phyloP scores from a whole-genome alignment of 2,329 filamentous ascomycete species.

The Cylindrodendrum hubeiense region DNA sequence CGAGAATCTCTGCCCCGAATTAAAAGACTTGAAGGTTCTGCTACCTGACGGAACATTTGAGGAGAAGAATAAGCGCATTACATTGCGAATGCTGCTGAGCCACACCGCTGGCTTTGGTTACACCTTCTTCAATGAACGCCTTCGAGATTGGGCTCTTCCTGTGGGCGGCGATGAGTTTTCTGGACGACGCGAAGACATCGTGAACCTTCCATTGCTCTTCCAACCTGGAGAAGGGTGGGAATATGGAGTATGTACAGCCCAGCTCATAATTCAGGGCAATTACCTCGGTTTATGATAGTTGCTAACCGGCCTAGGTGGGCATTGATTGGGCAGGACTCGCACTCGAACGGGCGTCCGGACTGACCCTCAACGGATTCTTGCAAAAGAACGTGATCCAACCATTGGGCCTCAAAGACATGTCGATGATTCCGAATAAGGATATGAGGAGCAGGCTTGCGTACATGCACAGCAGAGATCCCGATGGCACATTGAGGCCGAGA shows the following conservation, averaged over 20 bases:
- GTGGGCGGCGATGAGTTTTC: slow-evolving; percentile 69
- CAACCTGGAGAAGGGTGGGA: slow-evolving; percentile 74
- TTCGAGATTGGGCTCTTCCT: slow-evolving; percentile 62
- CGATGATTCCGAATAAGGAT: slow-evolving; percentile 66
- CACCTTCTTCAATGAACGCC: slow-evolving; percentile 63
- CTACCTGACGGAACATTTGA: slow-evolving; percentile 52
- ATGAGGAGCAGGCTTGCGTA: slow-evolving; percentile 68
- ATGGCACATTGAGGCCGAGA: slow-evolving; percentile 54
- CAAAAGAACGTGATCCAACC: slow-evolving; percentile 61
- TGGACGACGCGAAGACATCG: slow-evolving; percentile 62
- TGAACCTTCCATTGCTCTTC: slow-evolving; percentile 68
- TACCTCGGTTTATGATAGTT: background rate
- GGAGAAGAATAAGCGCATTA: slow-evolving; percentile 63
- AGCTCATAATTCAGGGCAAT: background rate
- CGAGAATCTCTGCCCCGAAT: slow-evolving; percentile 62
- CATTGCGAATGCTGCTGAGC: slow-evolving; percentile 68
- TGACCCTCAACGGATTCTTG: slow-evolving; percentile 62
- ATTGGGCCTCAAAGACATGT: slow-evolving; percentile 61
- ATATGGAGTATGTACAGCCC: slow-evolving; percentile 62
- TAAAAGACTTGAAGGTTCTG: slow-evolving; percentile 61
- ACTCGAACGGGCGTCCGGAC: slow-evolving; percentile 58
- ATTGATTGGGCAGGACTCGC: slow-evolving; percentile 68
- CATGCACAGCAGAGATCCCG: slow-evolving; percentile 65
- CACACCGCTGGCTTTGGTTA: slow-evolving; percentile 71
- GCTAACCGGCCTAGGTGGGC: slow-evolving; percentile 52